A percentile compares a stretch with the other conserved stretches of the same genome.
These are phyloP conservation scores for Aspergillus brasiliensis DNA, from an alignment of 2,329 filamentous ascomycete genomes.

Conservation along the genomic window DNA sequence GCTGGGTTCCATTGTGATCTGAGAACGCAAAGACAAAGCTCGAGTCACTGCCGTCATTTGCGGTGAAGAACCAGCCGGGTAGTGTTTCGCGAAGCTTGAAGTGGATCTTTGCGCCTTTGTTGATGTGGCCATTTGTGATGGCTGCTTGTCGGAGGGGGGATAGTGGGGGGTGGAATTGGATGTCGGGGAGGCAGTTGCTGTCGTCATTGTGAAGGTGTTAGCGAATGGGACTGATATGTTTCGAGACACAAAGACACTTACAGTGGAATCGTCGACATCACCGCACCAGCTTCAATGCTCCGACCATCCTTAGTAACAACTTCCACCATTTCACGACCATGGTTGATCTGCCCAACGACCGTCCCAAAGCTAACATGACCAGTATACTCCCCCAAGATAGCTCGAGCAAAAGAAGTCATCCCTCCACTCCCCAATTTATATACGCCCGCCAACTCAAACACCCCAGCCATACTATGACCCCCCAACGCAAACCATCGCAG, in stretches of 20 bases:
- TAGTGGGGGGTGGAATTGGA: slow-evolving; percentile 32
- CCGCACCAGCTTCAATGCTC: background rate
- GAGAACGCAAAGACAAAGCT: slow-evolving; percentile 23
- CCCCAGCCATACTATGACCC: slow-evolving; percentile 24
- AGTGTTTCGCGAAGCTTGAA: slow-evolving; percentile 16
- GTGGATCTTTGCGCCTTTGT: slow-evolving; percentile 33
- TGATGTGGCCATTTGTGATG: slow-evolving; percentile 29
- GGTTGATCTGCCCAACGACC: background rate
- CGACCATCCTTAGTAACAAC: background rate
- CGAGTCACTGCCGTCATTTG: slow-evolving; percentile 2
- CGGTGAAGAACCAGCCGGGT: slow-evolving; percentile 19
- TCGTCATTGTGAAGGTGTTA: too few relatives aligned
- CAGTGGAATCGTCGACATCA: slow-evolving; percentile 12
- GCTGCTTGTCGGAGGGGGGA: slow-evolving; percentile 25
- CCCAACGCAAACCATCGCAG: slow-evolving; percentile 35
- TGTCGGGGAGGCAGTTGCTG: slow-evolving; percentile 14
- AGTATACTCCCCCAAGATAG: slow-evolving; percentile 14
- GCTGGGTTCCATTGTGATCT: slow-evolving; percentile 21
- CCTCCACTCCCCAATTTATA: slow-evolving; percentile 32
- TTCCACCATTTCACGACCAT: background rate
- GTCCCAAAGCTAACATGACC: slow-evolving; percentile 15
- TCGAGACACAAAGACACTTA: background rate
- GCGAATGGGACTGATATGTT: too few relatives aligned
- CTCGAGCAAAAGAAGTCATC: slow-evolving; percentile 22
- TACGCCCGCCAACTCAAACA: slow-evolving; percentile 24